phyloP scores from a whole-genome alignment of 2,329 filamentous ascomycete species.

The Lecanicillium sp. region DNA sequence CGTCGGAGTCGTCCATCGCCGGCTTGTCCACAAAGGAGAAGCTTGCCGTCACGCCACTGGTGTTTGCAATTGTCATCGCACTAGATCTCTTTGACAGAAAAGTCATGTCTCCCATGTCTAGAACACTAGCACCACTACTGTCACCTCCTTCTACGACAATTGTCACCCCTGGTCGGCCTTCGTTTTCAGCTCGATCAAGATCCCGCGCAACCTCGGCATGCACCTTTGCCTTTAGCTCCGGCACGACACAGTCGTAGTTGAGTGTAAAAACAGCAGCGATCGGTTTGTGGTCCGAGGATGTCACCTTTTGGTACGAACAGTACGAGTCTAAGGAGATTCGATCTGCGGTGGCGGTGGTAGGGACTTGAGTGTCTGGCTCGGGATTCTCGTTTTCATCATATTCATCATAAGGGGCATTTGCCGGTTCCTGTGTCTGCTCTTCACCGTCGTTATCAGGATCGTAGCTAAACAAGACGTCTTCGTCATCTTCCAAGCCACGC shows the following conservation, averaged over 20 bases:
- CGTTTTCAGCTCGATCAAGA: conserved; percentile 86
- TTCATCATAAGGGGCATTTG: conserved; percentile 51
- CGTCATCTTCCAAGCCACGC: conserved; percentile 72
- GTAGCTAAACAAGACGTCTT: conserved; percentile 83
- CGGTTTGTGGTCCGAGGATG: conserved; percentile 94
- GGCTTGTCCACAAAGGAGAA: conserved; percentile 75
- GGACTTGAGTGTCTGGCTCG: conserved; percentile 40
- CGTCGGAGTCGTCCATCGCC: conserved; percentile 34
- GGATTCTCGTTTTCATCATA: conserved; percentile 41
- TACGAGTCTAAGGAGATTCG: conserved; percentile 58
- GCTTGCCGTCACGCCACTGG: conserved; percentile 70
- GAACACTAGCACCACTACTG: conserved; percentile 40
- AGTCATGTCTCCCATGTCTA: conserved; percentile 71
- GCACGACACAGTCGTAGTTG: conserved; percentile 79
- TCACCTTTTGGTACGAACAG: conserved; percentile 78
- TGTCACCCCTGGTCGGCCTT: conserved; percentile 73
- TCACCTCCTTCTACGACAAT: conserved; percentile 62
- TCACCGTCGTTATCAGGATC: conserved; percentile 56
- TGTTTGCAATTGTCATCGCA: conserved; percentile 83
- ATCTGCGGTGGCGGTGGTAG: conserved; percentile 51
- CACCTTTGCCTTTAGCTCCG: conserved; percentile 73
- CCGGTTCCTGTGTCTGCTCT: conserved; percentile 21
- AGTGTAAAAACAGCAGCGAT: conserved; percentile 75
- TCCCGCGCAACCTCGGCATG: conserved; percentile 83
- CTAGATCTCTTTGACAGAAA: conserved; percentile 60